A percentile compares a stretch with the other conserved stretches of the same genome.
Conservation (phyloP, 139 green algal species). For the Yamagishiella unicocca region DNA sequence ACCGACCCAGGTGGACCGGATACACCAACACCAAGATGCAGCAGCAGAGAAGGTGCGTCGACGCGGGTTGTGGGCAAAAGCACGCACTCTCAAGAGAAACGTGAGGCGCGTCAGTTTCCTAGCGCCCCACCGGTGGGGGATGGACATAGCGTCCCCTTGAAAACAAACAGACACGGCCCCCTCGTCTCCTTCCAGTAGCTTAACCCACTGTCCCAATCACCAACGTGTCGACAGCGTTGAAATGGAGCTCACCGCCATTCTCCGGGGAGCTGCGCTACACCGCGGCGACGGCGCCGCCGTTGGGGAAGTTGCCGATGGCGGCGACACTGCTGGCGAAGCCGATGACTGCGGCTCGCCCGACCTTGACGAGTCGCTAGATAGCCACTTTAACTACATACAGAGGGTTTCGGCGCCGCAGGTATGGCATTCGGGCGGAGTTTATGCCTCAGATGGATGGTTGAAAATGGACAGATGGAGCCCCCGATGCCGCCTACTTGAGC, state of each 20-base stretch:
- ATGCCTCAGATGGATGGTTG: too few species aligned
- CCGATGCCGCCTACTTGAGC: too few species aligned
- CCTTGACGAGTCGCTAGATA: constrained; percentile 50
- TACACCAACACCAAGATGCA: constrained; percentile 24
- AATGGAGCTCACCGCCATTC: constrained; percentile 32
- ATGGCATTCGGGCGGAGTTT: neutral
- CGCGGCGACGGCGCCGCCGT: neutral
- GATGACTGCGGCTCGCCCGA: constrained; percentile 41
- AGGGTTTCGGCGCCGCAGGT: constrained; percentile 51
- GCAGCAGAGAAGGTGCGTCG: constrained; percentile 29
- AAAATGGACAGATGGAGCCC: too few species aligned
- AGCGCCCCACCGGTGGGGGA: too few species aligned
- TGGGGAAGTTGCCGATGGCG: neutral
- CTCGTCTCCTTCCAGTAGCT: too few species aligned
- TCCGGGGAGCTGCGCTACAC: constrained; percentile 7
- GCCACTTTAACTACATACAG: constrained; percentile 57
- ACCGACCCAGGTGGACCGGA: neutral
- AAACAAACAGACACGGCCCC: too few species aligned
- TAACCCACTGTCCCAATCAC: too few species aligned
- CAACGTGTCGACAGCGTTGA: constrained; percentile 42
- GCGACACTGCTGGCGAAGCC: neutral
- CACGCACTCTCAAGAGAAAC: too few species aligned
- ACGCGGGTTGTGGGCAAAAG: neutral
- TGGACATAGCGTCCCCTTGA: too few species aligned
- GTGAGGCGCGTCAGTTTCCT: too few species aligned